Evolutionary conservation across 2,329 filamentous ascomycete genomes (phyloP), one percentile per base, ranked within the genome.

Genomic region (Pezicula neosporulosa): DNA sequence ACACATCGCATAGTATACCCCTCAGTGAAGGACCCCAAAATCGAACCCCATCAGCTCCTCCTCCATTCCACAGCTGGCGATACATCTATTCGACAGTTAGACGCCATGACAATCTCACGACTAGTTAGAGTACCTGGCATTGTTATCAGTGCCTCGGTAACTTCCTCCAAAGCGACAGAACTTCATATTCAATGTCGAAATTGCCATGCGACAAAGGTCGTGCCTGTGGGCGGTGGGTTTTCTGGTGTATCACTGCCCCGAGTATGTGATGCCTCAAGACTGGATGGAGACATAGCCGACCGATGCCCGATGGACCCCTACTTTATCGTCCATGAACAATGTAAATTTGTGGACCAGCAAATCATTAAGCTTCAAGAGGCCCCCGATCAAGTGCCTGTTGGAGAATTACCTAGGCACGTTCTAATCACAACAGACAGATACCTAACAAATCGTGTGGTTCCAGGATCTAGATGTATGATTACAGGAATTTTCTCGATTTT

Each of bases 401-500:
- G 94, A 73, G 94, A 99, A 71, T 75, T 99, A 46, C 94, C 94
- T 3, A 82, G 94, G 39, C 94, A 99, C 63, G 95, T 99, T 43
- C 81, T 97, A 55, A 89, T 99, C 55, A 96, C 92, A 0, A 94
- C 94, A n/a, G 94, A 99, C 66, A 83, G 94, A 48, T 97, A 97
- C 66, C 77, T 99, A 44, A 94, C 93, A 10, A 99, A 99, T 67
- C 84, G 91, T 47, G 94, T 99, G 3, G 92, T 99, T 3, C 94
- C 94, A 6, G 94, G 94, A 28, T 95, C 93, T 47, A 82, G 93
- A 67, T 99, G 94, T 69, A 96, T 91, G 3, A 81, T 99, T 16
- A 97, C 94, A 82, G 94, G 94, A 18, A 90, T 99, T 33, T 99
- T 97, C 74, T 97, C 93, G 28, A 97, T 97, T 65, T 99, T 97